phyloP scores from a whole-genome alignment of 1,284 basidiomycete species.

The Binderoboletus segoi region DNA sequence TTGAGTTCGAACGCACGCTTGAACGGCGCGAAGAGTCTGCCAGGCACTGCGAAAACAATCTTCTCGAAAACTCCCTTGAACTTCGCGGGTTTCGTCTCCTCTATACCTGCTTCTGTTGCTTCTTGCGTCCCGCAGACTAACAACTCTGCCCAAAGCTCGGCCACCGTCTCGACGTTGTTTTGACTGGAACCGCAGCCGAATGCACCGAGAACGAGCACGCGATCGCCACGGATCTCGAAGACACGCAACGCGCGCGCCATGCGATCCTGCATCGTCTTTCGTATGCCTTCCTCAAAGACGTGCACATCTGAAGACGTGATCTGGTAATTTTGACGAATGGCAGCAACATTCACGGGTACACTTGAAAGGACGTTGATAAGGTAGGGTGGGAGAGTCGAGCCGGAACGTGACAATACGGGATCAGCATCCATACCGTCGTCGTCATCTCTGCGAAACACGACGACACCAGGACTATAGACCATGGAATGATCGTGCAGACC shows the following conservation, averaged over 20 bases:
- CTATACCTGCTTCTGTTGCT: constrained; percentile 21
- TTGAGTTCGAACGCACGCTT: constrained; percentile 46
- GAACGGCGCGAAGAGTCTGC: constrained; percentile 42
- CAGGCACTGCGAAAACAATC: constrained; percentile 48
- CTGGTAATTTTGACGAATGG: constrained; percentile 43
- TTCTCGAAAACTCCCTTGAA: constrained; percentile 47
- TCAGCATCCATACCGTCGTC: constrained; percentile 27
- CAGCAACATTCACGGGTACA: constrained; percentile 47
- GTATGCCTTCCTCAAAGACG: constrained; percentile 44
- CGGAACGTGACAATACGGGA: constrained; percentile 1
- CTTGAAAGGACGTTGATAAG: constrained; percentile 48
- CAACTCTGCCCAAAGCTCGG: constrained; percentile 49
- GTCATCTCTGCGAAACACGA: constrained; percentile 50
- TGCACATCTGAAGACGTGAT: constrained; percentile 39
- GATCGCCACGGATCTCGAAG: constrained; percentile 49
- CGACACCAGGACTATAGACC: constrained; percentile 51
- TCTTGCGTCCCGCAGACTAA: constrained; percentile 43
- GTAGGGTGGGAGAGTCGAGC: constrained; percentile 42
- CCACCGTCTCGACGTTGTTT: constrained; percentile 46
- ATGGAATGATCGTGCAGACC: constrained; percentile 51
- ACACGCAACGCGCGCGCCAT: constrained; percentile 45
- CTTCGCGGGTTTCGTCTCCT: constrained; percentile 26
- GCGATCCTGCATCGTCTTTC: constrained; percentile 37
- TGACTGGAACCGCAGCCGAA: constrained; percentile 50
- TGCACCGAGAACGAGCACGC: constrained; percentile 47